These are phyloP conservation scores for Athelia sp. DNA, from an alignment of 1,284 basidiomycete genomes.

Conservation along the genomic window DNA sequence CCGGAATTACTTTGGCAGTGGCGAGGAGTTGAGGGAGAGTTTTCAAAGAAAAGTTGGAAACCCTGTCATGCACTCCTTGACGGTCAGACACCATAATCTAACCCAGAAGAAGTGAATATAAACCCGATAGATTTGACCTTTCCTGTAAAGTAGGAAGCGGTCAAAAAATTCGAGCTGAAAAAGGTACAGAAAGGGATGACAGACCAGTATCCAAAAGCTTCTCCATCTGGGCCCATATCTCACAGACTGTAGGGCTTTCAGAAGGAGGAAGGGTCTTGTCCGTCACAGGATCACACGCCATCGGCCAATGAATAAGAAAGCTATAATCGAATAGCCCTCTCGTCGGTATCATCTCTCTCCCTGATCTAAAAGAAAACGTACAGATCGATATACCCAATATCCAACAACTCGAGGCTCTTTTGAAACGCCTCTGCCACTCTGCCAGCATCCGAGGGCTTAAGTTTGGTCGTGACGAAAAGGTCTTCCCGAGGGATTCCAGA, in stretches of 20 bases:
- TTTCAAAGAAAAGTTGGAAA: constrained; percentile 66
- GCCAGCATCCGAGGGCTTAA: constrained; percentile 29
- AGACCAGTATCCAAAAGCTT: constrained; percentile 35
- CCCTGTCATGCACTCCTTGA: no score
- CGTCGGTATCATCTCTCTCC: constrained; percentile 8
- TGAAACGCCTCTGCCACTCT: constrained; percentile 48
- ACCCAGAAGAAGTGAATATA: no score
- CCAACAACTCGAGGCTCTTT: constrained; percentile 50
- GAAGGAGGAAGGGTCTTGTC: constrained; percentile 29
- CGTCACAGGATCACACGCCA: constrained; percentile 5
- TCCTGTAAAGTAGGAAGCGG: constrained; percentile 10
- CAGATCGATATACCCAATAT: constrained; percentile 63
- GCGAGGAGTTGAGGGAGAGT: constrained; percentile 36
- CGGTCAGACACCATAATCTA: no score
- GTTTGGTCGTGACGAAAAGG: constrained; percentile 47
- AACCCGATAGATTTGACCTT: constrained; percentile 60
- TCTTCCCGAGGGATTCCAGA: constrained; percentile 42
- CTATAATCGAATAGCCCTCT: not conserved
- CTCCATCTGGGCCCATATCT: constrained; percentile 56
- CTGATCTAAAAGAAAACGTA: constrained; percentile 68
- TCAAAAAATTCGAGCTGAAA: not conserved
- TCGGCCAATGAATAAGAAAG: not conserved
- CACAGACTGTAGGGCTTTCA: constrained; percentile 43
- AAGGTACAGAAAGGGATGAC: not conserved
- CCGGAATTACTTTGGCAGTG: constrained; percentile 42